Evolutionary conservation across 139 green algal species (phyloP), one percentile per base, ranked within the genome.

Genomic region (Klebsormidium nitens): DNA sequence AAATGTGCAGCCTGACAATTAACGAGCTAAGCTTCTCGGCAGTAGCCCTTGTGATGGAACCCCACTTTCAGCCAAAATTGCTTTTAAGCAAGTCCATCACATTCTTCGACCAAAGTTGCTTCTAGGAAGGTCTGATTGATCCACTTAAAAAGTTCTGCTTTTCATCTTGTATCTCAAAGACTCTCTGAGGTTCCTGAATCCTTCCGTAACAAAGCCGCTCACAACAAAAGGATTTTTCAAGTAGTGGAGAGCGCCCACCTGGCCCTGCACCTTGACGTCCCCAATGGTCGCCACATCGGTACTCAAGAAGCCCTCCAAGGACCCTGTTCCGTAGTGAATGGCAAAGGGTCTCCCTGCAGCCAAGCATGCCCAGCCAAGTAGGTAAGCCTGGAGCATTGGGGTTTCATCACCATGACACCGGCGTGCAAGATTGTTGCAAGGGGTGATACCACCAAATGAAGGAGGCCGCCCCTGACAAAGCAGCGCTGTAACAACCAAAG

Each of bases 251-350:
- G 26, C 6, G 28, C 60, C 5, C 4, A 74, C 66, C 67, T 95
- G 90, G 40, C 77, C 50, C 50, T 78, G 40, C 23, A 96, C 76
- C 36, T 80, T 42, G 1, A 96, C 62, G 11, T 78, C 85, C 0
- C 88, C 92, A 60, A 92, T 83, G 26, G 59, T 82, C 19, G 98
- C 78, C 0, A 49, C 72, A 71, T 99, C 95, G 34, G 78, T n/a
- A 57, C 77, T 90, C 55, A 97, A 79, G 84, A 92, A 97, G 0
- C 95, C 95, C 6, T 79, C 84, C 63, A 99, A 82, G 0, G 84
- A 89, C 17, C 95, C 95, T 11, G 69, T 90, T 64, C 95, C 95
- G 67, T 99, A 99, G 81, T 98, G 85, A 28, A 99, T 98, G 0
- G 84, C 82, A 81, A 99, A 98, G 40, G 91, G 74, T 0, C 84